Base-by-base conservation (phyloP, 2,329 filamentous ascomycete genomes). In the Orbilia quercus region DNA sequence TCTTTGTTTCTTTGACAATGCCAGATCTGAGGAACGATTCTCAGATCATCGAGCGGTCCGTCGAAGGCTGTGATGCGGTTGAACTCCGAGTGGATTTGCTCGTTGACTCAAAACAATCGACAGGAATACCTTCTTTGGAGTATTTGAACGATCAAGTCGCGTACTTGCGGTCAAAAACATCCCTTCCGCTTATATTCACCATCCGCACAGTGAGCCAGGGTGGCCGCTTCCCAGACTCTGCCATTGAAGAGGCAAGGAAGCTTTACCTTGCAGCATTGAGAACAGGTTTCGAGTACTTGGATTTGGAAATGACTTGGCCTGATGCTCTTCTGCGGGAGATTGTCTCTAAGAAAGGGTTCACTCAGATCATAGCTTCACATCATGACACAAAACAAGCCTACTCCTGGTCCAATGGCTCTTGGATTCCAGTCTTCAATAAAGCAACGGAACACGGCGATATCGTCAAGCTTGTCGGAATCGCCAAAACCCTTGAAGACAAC, bases 21-120 rank as follows among this genome's bases (percentile, higher is more conserved):
- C 91, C 93, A 1, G 87, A 91, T 76, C 82, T 98, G 14, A 73
- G 59, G 47, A 62, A 53, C n/a, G 66, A 65, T 18, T 25, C 48
- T 28, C 80, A 87, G 7, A 84, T 88, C 18, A 82, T 89, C 25
- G 84, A 99, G 47, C 88, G 89, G 1, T 84, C 87, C 57, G 89
- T 92, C 45, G 88, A 90, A 11, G 95, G 95, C 2, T 90, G 91
- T 6, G 94, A 99, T 81, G 95, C 94, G 1, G 91, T 98, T 9
- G 95, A 99, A 81, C 82, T 99, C 57, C 88, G 95, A n/a, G 91
- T 96, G 2, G 95, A 99, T 81, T 83, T 99, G 44, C 85, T 99
- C 14, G 85, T 90, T 74, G 90, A 97, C 78, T 87, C 88, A 3
- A 82, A 82, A 11, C 79, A 83, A 18, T 82, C 82, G 50, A 77